A percentile compares a stretch with the other conserved stretches of the same genome.
These are phyloP conservation scores for Gracilaria gracilis DNA, from an alignment of 23 red algal species.

Conservation along the genomic window DNA sequence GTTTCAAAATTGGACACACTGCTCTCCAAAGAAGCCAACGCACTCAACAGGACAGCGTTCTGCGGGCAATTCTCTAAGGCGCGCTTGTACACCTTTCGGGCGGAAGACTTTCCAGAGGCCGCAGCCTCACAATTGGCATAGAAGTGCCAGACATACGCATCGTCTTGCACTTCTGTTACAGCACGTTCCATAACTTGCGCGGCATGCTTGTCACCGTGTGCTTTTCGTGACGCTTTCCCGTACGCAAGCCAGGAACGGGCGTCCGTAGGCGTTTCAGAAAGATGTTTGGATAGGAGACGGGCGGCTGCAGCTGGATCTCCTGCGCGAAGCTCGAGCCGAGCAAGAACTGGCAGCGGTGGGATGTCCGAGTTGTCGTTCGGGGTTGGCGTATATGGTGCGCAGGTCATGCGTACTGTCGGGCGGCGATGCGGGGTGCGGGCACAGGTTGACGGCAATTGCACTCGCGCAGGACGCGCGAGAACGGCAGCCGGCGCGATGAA, in stretches of 20 bases:
- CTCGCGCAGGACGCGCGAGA: not conserved
- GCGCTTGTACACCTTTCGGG: conserved; percentile 33
- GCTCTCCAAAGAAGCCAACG: conserved; percentile 59
- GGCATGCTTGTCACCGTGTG: conserved; percentile 15
- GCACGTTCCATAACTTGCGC: conserved; percentile 33
- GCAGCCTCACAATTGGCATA: conserved; percentile 18
- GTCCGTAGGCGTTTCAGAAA: conserved; percentile 17
- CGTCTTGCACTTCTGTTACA: not conserved
- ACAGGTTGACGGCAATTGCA: conserved; percentile 19
- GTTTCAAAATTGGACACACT: conserved; percentile 40
- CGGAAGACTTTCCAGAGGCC: conserved; percentile 3
- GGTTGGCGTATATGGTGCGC: conserved; percentile 23
- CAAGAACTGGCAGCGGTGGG: conserved; percentile 18
- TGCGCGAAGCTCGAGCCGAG: conserved; percentile 49
- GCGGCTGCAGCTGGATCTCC: conserved; percentile 42
- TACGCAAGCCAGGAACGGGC: conserved; percentile 28
- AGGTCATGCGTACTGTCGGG: conserved; percentile 43
- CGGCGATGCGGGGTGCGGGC: conserved; percentile 4
- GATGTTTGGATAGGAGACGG: conserved; percentile 21
- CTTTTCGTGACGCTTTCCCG: conserved; percentile 3
- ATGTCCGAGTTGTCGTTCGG: conserved; percentile 42
- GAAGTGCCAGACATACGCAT: conserved; percentile 62
- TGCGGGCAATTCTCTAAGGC: conserved; percentile 18
- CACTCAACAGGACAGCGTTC: conserved; percentile 48
- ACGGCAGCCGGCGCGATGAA: not conserved